These are phyloP conservation scores for Xylaria palmicola DNA, from an alignment of 495 filamentous ascomycete genomes.

Conservation along the genomic window DNA sequence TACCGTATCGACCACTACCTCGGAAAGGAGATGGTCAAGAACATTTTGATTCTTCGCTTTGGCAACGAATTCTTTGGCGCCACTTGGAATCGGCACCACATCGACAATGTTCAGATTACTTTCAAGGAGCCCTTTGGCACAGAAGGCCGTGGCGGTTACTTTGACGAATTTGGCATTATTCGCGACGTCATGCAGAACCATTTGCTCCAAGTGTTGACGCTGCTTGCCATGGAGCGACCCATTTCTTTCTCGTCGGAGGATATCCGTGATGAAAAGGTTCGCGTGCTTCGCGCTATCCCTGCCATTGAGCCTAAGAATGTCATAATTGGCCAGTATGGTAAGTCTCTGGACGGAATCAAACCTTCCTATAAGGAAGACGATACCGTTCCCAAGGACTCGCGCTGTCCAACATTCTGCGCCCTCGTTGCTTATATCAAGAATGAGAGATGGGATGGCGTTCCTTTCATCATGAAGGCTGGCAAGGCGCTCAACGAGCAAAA, in stretches of 20 bases:
- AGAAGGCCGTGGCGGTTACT: slow-evolving; percentile 98
- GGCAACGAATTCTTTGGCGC: slow-evolving; percentile 99
- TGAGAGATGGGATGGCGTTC: slow-evolving; percentile 98
- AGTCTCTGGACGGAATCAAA: slow-evolving; percentile 94
- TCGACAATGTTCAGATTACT: slow-evolving; percentile 97
- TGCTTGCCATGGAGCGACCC: slow-evolving; percentile 97
- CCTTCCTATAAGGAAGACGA: slow-evolving; percentile 98
- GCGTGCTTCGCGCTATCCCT: slow-evolving; percentile 89
- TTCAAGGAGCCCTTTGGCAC: slow-evolving; percentile 99
- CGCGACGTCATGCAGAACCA: slow-evolving; percentile 99
- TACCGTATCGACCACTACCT: slow-evolving; percentile 99
- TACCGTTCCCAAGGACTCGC: slow-evolving; percentile 93
- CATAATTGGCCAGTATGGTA: slow-evolving; percentile 98
- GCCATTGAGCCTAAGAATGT: slow-evolving; percentile 99
- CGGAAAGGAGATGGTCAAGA: slow-evolving; percentile 99
- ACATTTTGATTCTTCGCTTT: slow-evolving; percentile 96
- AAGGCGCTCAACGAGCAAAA: slow-evolving; percentile 99
- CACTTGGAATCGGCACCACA: slow-evolving; percentile 99
- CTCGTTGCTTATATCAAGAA: slow-evolving; percentile 99
- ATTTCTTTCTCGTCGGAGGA: slow-evolving; percentile 98
- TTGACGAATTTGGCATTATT: slow-evolving; percentile 99
- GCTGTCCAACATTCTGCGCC: slow-evolving; percentile 97
- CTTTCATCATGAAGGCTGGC: slow-evolving; percentile 98
- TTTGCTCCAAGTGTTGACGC: slow-evolving; percentile 90
- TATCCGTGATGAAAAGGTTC: slow-evolving; percentile 98